A percentile compares a stretch with the other conserved stretches of the same genome.
Conservation (phyloP, 495 filamentous ascomycete species). For the Glarea lozoyensis region DNA sequence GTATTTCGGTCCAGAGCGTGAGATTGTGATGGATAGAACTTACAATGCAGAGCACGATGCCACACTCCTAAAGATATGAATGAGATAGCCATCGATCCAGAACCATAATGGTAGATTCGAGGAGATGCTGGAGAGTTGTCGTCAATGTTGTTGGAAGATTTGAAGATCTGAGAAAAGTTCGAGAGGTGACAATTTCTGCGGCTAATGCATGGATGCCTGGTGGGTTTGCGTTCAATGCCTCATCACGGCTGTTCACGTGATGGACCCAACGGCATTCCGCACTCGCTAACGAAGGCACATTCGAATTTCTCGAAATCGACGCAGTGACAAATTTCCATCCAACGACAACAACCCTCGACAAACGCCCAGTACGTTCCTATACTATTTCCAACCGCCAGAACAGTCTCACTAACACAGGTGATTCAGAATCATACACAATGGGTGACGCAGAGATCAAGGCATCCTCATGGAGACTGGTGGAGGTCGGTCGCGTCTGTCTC, state of each 20-base stretch:
- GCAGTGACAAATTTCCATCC: constrained; percentile 2
- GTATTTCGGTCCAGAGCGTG: too few species aligned
- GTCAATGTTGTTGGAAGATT: too few species aligned
- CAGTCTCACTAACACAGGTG: constrained; percentile 5
- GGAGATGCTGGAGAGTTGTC: too few species aligned
- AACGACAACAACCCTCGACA: constrained; percentile 17
- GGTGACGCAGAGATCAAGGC: constrained; percentile 56
- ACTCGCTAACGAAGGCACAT: constrained; percentile 7
- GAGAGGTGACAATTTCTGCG: too few species aligned
- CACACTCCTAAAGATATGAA: too few species aligned
- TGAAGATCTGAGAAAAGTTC: too few species aligned
- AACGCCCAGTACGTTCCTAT: constrained; percentile 21
- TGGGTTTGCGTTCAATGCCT: not conserved
- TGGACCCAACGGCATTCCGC: constrained; percentile 6
- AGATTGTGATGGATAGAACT: too few species aligned
- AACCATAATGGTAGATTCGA: too few species aligned
- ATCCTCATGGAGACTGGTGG: constrained; percentile 80
- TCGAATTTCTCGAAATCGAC: constrained; percentile 9
- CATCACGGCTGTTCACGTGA: too few species aligned
- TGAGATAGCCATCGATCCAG: too few species aligned
- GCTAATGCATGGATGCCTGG: constrained; percentile 12
- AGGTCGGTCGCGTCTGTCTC: constrained; percentile 93
- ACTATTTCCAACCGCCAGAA: not conserved
- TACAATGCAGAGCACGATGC: too few species aligned
- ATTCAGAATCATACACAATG: constrained; percentile 34